These are phyloP conservation scores for Stagonosporopsis cucurbitacearum DNA, from an alignment of 2,329 filamentous ascomycete species.

Conservation along the genomic window DNA sequence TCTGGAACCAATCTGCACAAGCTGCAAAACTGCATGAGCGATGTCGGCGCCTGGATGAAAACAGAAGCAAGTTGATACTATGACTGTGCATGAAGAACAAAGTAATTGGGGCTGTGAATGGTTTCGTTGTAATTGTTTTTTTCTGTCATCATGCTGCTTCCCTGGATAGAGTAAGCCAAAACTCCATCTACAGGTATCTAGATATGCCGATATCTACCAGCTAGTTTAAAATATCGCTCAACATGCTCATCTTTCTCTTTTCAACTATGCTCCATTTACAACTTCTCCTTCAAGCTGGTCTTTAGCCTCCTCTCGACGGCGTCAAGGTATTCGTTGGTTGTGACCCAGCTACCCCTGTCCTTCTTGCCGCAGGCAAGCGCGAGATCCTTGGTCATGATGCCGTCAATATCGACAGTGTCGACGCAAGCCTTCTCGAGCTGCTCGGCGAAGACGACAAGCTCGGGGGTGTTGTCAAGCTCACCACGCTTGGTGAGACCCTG, in stretches of 20 bases:
- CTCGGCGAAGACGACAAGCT: constrained; percentile 90
- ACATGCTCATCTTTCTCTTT: constrained; percentile 7
- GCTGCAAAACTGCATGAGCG: background rate
- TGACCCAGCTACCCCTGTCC: constrained; percentile 83
- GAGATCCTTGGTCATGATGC: constrained; percentile 99
- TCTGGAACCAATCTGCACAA: background rate
- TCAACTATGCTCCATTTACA: constrained; percentile 55
- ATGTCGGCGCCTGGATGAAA: background rate
- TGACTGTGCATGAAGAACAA: background rate
- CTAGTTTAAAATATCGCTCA: constrained; percentile 15
- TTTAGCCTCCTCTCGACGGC: constrained; percentile 92
- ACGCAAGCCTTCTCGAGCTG: constrained; percentile 90
- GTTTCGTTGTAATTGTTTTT: constrained; percentile 16
- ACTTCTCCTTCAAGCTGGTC: constrained; percentile 76
- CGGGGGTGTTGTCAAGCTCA: constrained; percentile 89
- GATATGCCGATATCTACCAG: constrained; percentile 23
- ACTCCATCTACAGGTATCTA: constrained; percentile 26
- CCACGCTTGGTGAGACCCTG: constrained; percentile 92
- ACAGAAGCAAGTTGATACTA: no score
- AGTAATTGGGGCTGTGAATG: background rate
- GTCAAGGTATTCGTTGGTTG: constrained; percentile 85
- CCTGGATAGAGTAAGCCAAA: constrained; percentile 22
- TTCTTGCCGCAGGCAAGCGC: constrained; percentile 94
- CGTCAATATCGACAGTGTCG: constrained; percentile 90
- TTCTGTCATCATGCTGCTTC: constrained; percentile 16